A percentile compares a stretch with the other conserved stretches of the same genome.
Conservation (phyloP, 2,329 filamentous ascomycete genomes). For the Pseudogymnoascus sp. region DNA sequence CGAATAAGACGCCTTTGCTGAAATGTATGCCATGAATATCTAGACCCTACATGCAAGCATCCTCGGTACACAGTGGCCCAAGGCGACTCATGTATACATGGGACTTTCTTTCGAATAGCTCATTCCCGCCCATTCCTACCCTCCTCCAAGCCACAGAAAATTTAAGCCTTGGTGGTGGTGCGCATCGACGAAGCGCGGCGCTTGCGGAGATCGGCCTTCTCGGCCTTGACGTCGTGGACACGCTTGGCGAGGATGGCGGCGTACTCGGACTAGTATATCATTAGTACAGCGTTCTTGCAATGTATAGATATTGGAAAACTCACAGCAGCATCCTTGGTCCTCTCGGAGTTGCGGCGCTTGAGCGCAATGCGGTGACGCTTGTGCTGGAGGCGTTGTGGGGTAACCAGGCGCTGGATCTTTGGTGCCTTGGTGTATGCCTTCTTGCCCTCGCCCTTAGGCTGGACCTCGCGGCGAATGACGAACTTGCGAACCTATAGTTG, state of each 20-base stretch:
- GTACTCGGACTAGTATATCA: slow-evolving; percentile 76
- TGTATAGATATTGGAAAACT: slow-evolving; percentile 32
- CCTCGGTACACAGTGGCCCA: slow-evolving; percentile 1
- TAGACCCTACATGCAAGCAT: slow-evolving; percentile 3
- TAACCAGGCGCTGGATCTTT: slow-evolving; percentile 99
- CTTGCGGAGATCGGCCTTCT: slow-evolving; percentile 92
- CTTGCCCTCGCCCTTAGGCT: slow-evolving; percentile 96
- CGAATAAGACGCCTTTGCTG: slow-evolving; percentile 5
- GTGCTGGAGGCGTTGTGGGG: slow-evolving; percentile 99
- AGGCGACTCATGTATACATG: slow-evolving; percentile 1
- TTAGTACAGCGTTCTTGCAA: slow-evolving; percentile 17
- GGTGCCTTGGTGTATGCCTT: slow-evolving; percentile 99
- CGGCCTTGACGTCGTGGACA: slow-evolving; percentile 89
- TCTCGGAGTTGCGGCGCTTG: slow-evolving; percentile 96
- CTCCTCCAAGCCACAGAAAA: slow-evolving; percentile 37
- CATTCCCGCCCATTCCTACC: slow-evolving; percentile 40
- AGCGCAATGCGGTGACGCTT: slow-evolving; percentile 97
- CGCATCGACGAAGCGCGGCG: slow-evolving; percentile 90
- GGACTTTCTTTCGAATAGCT: slow-evolving; percentile 8
- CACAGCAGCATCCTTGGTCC: slow-evolving; percentile 98
- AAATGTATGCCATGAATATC: slow-evolving; percentile 10
- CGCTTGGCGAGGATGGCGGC: slow-evolving; percentile 93
- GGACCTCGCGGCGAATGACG: slow-evolving; percentile 97
- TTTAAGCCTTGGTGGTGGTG: slow-evolving; percentile 42
- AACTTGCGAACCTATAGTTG: slow-evolving; percentile 86